These are phyloP conservation scores for Cercospora sp. DNA, from an alignment of 2,329 filamentous ascomycete species.

Conservation along the genomic window DNA sequence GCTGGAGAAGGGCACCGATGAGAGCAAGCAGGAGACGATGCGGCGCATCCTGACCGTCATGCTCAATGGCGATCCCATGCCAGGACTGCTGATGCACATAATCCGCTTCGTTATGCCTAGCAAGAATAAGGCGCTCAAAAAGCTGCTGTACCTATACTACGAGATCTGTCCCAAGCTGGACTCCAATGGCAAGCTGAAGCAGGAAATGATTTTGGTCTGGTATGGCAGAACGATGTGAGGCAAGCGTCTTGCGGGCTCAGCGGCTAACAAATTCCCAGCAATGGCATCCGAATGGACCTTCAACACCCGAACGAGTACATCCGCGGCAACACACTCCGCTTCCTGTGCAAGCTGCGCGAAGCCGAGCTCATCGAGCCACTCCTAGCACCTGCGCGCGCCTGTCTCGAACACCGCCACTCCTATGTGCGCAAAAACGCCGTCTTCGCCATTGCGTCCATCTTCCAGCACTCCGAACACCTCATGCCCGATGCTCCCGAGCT, in stretches of 20 bases:
- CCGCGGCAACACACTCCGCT: constrained; percentile 94
- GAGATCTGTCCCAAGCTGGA: constrained; percentile 98
- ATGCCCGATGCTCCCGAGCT: constrained; percentile 96
- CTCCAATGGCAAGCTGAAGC: constrained; percentile 88
- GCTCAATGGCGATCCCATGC: constrained; percentile 97
- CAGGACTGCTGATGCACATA: constrained; percentile 96
- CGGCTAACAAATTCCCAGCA: constrained; percentile 56
- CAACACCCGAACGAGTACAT: constrained; percentile 99
- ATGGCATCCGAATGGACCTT: constrained; percentile 95
- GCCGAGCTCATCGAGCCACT: constrained; percentile 94
- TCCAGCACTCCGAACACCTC: constrained; percentile 81
- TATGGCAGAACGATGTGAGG: constrained; percentile 47
- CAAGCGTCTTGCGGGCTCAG: background rate
- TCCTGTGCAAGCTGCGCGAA: constrained; percentile 93
- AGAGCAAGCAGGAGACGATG: constrained; percentile 57
- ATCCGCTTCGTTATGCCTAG: constrained; percentile 99
- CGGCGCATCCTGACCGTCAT: constrained; percentile 94
- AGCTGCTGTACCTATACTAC: constrained; percentile 98
- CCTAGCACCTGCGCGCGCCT: constrained; percentile 85
- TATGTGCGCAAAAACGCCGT: constrained; percentile 99
- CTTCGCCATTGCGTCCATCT: constrained; percentile 90
- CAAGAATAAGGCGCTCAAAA: constrained; percentile 94
- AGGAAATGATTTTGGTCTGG: constrained; percentile 99
- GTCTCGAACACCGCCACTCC: constrained; percentile 92
- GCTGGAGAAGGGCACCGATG: constrained; percentile 44